A percentile compares a stretch with the other conserved stretches of the same genome.
phyloP scores from a whole-genome alignment of 106 monocot genomes.

The Hemerocallis citrina region DNA sequence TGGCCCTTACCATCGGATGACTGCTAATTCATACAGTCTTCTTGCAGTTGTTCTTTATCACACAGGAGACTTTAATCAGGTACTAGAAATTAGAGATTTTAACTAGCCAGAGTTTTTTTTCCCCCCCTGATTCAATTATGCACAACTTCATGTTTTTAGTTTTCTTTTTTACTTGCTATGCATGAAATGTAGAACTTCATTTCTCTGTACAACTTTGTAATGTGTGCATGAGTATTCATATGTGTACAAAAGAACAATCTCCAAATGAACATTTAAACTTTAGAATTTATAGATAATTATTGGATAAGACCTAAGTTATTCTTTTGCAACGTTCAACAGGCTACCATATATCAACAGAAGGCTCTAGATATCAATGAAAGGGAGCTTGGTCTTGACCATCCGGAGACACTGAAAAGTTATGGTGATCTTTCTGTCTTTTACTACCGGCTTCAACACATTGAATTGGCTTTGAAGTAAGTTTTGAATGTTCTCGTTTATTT shows the following conservation, averaged over 20 bases:
- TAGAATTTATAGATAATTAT: no score
- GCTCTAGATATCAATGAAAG: conserved; percentile 94
- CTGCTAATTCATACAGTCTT: conserved; percentile 87
- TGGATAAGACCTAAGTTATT: no score
- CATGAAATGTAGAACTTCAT: neutral
- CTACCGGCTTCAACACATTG: conserved; percentile 92
- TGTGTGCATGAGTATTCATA: no score
- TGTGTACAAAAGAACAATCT: neutral
- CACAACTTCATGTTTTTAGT: neutral
- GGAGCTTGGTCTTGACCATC: conserved; percentile 91
- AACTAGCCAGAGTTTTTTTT: neutral
- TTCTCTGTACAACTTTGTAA: neutral
- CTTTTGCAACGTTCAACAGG: conserved; percentile 28
- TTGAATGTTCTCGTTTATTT: no score
- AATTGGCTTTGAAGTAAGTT: conserved; percentile 85
- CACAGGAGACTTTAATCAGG: conserved; percentile 95
- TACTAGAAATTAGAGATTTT: conserved; percentile 11
- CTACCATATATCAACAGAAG: conserved; percentile 94
- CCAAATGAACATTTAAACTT: neutral
- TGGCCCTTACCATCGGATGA: conserved; percentile 91
- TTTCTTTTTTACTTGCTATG: neutral
- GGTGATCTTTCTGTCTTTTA: conserved; percentile 97
- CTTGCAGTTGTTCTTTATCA: conserved; percentile 92
- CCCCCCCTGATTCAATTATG: neutral
- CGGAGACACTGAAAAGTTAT: conserved; percentile 96